Base-by-base conservation (phyloP, 345 rosid genomes). In the Brassica juncea region DNA sequence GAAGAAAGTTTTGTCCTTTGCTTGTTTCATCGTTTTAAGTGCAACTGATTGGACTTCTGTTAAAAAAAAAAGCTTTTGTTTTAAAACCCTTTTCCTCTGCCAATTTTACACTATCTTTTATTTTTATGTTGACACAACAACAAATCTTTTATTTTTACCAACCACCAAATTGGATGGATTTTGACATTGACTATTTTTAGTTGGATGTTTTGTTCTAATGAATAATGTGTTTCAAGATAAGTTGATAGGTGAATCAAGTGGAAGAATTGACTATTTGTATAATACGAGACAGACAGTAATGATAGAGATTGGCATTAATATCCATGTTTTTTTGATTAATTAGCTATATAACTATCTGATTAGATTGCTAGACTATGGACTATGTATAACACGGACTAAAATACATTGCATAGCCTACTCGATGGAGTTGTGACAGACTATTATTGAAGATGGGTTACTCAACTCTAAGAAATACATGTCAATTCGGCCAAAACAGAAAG, bases 1-100 rank as follows among this genome's bases (percentile, higher is more conserved):
- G 78, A 34, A 68, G 71, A 74, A 74, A 80, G 55, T 75, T 80
- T 80, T 75, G 83, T 80, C 83, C 76, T 74, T 74, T 69, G 71
- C 52, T 61, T 68, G 60, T 74, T 78, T 69, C 66, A 19, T 80
- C 76, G 79, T 70, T 54, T 74, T 63, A 14, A 0, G 79, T 70
- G 79, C 71, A 23, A 25, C 63, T 80, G 66, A 74, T 80, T 68
- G 19, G 75, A 68, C 65, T 27, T 73, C 16, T 67, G 68, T 72
- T 69, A n/a, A 28, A 30, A 30, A 30, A 30, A 30, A 30, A 30
- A 23, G 25, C 10, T 57, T 58, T n/a, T 12, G 6, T 8, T 70
- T 5, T 62, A 23, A 4, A 47, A 47, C 54, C 19, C 23, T 52
- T 55, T 64, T 47, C 12, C 12, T 34, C 54, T 14, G 15, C n/a